Evolutionary conservation across 805 yeast genomes (phyloP).

Genomic region (Starmerella lactis-condensi): DNA sequence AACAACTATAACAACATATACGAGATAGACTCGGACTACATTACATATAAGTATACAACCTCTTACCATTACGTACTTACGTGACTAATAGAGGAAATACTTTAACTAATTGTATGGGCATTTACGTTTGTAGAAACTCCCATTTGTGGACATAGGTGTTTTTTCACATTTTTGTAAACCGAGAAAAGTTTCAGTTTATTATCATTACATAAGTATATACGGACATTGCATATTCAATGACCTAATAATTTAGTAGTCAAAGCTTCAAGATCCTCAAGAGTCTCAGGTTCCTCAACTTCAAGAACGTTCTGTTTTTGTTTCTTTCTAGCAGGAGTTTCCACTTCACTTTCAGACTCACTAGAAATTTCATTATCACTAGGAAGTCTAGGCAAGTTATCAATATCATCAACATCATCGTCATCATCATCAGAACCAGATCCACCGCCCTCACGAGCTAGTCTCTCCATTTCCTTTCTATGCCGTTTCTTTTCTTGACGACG

Average conservation of each 20-base stretch:
- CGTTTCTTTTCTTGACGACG: slow-evolving; percentile 80
- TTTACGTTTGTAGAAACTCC: not conserved
- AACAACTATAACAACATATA: no score
- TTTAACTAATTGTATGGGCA: no score
- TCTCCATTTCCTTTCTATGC: slow-evolving; percentile 63
- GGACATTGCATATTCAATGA: no score
- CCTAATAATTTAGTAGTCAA: slow-evolving; percentile 19
- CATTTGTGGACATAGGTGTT: not conserved
- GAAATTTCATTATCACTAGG: slow-evolving; percentile 12
- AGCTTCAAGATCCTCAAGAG: slow-evolving; percentile 85
- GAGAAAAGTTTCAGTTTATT: no score
- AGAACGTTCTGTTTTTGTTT: slow-evolving; percentile 25
- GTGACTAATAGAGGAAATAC: no score
- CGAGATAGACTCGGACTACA: no score
- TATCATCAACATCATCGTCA: slow-evolving; percentile 1
- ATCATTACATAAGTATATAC: no score
- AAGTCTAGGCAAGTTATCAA: slow-evolving; percentile 7
- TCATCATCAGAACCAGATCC: slow-evolving; percentile 22
- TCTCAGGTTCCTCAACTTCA: slow-evolving; percentile 75
- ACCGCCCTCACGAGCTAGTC: slow-evolving; percentile 27
- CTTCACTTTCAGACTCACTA: slow-evolving; percentile 19
- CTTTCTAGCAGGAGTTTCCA: slow-evolving; percentile 1
- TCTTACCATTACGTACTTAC: no score
- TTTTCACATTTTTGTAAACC: slow-evolving; percentile 1
- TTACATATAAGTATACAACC: no score